These are phyloP conservation scores for Apiospora aurea DNA, from an alignment of 2,329 filamentous ascomycete species.

Conservation along the genomic window DNA sequence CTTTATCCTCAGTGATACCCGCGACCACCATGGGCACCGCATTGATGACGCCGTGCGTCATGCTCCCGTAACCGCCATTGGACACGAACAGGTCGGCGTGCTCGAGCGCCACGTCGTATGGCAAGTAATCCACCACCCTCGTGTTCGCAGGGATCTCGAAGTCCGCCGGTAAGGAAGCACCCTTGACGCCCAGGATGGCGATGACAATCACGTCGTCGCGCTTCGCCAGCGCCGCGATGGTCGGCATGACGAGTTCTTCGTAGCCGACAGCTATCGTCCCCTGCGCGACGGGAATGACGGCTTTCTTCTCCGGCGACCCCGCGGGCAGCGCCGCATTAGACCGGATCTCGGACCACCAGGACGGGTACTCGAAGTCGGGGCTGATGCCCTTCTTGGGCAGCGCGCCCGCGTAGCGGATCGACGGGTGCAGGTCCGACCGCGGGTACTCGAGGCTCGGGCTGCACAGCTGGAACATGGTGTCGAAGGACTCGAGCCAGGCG, in stretches of 20 bases:
- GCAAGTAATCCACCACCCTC: constrained; percentile 54
- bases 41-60: constrained; percentile 46
- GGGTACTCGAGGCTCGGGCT: constrained; percentile 45
- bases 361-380: constrained; percentile 43
- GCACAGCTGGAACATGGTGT: constrained; percentile 46
- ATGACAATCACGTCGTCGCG: constrained; percentile 49
- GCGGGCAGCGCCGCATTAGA: constrained; percentile 35
- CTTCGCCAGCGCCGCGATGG: constrained; percentile 50
- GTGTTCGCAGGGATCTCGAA: constrained; percentile 48
- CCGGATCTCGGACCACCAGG: constrained; percentile 54
- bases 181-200: constrained; percentile 41
- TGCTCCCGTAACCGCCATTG: constrained; percentile 32
- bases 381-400: constrained; percentile 44
- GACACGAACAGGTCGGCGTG: constrained; percentile 43
- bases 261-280: constrained; percentile 52
- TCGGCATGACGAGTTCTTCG: constrained; percentile 52
- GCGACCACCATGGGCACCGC: constrained; percentile 32
- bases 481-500: constrained; percentile 39
- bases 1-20: constrained; percentile 32
- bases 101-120: constrained; percentile 55
- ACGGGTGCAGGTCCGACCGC: constrained; percentile 44
- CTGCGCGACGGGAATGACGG: constrained; percentile 54
- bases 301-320: constrained; percentile 37
- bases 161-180: constrained; percentile 38
- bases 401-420: constrained; percentile 53